Conservation (phyloP, 1,284 basidiomycete species). For the Apiotrichum mycotoxinovorans region DNA sequence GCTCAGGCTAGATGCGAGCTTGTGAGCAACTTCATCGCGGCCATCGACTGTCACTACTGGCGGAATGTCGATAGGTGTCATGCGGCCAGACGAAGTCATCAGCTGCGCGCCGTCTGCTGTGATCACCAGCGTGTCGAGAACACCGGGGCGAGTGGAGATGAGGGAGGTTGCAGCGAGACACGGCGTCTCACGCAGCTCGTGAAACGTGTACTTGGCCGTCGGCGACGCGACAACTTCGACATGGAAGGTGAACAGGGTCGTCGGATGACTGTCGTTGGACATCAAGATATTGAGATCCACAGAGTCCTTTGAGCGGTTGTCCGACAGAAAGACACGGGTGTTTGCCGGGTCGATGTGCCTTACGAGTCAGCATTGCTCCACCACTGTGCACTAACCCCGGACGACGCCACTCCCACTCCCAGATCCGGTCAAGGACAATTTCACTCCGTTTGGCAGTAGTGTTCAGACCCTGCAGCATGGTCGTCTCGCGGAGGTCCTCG, state of each 20-base stretch:
- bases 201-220: constrained; percentile 39
- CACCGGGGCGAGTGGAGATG: constrained; percentile 59
- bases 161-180: constrained; percentile 59
- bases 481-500: constrained; percentile 48
- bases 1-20: constrained; percentile 35
- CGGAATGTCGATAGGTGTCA: constrained; percentile 45
- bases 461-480: constrained; percentile 44
- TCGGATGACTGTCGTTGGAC: constrained; percentile 49
- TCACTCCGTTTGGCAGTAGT: constrained; percentile 36
- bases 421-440: constrained; percentile 37
- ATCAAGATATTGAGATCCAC: constrained; percentile 53
- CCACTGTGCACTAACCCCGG: constrained; percentile 26
- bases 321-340: constrained; percentile 37
- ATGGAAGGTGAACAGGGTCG: constrained; percentile 56
- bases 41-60: constrained; percentile 29
- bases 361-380: not conserved
- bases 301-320: constrained; percentile 26
- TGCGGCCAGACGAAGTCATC: constrained; percentile 60
- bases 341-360: constrained; percentile 51
- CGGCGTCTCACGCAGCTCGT: constrained; percentile 42
- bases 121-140: constrained; percentile 67
- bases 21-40: constrained; percentile 29
- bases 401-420: constrained; percentile 35
- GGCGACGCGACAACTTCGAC: constrained; percentile 47
- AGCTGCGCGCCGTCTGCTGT: constrained; percentile 57